Evolutionary conservation across 164 flowering plant species (phyloP).

Genomic region (Kingdonia uniflora): DNA sequence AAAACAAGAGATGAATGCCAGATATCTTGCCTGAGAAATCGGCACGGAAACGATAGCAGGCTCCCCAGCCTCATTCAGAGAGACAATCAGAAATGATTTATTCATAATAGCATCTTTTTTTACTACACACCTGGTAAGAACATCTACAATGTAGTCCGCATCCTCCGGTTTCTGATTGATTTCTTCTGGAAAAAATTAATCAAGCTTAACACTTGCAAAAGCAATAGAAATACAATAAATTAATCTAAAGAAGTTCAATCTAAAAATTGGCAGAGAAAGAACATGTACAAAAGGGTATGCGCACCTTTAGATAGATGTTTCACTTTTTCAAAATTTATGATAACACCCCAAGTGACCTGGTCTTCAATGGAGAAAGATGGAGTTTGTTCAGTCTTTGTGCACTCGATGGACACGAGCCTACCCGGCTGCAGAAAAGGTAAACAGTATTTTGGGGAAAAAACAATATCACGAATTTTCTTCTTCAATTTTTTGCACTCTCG

Average conservation of each 20-base stretch:
- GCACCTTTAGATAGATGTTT: conserved; percentile 63
- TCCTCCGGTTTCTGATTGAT: conserved; percentile 68
- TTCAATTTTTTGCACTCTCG: conserved; percentile 64
- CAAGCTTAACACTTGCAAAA: background rate
- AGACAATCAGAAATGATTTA: conserved; percentile 50
- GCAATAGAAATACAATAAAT: background rate
- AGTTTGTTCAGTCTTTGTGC: conserved; percentile 32
- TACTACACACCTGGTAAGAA: conserved; percentile 82
- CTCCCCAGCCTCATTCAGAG: conserved; percentile 63
- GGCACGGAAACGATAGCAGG: conserved; percentile 77
- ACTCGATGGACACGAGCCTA: conserved; percentile 57
- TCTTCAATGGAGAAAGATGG: conserved; percentile 59
- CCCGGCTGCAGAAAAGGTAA: conserved; percentile 90
- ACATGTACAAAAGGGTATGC: conserved; percentile 1
- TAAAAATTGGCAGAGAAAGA: background rate
- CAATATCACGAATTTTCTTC: conserved; percentile 69
- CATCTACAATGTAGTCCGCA: conserved; percentile 62
- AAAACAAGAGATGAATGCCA: background rate
- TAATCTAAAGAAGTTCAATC: background rate
- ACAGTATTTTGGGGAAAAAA: conserved; percentile 69
- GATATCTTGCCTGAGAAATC: conserved; percentile 50
- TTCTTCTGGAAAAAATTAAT: conserved; percentile 40
- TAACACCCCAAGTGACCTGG: conserved; percentile 82
- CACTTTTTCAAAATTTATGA: conserved; percentile 66
- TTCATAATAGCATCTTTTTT: conserved; percentile 42